These are phyloP conservation scores for Gracilaria gracilis DNA, from an alignment of 23 red algal species.

Conservation along the genomic window DNA sequence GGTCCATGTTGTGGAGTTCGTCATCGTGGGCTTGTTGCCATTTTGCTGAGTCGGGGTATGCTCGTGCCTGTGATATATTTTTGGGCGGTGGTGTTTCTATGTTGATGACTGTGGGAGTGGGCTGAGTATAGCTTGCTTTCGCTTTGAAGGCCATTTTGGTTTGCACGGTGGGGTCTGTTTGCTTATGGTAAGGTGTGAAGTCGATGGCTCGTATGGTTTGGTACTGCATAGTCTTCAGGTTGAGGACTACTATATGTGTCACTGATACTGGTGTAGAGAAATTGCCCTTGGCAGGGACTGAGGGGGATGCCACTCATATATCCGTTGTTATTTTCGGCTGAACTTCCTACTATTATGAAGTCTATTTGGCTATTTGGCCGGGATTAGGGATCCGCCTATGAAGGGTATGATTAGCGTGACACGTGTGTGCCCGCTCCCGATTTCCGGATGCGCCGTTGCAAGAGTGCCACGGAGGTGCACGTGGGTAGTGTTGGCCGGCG, in stretches of 20 bases:
- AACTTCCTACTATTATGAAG: too few species aligned
- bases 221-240: constrained; percentile 4
- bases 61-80: neutral
- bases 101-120: neutral
- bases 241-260: neutral
- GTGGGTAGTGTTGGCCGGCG: too few species aligned
- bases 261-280: too few species aligned
- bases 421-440: too few species aligned
- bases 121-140: neutral
- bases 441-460: too few species aligned
- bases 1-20: constrained; percentile 19
- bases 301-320: too few species aligned
- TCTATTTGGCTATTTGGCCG: too few species aligned
- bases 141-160: neutral
- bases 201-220: constrained; percentile 28
- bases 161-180: neutral
- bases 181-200: constrained; percentile 30
- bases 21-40: constrained; percentile 30
- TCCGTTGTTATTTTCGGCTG: too few species aligned
- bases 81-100: neutral
- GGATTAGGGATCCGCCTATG: too few species aligned
- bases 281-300: too few species aligned
- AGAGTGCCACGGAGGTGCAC: too few species aligned
- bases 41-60: constrained; percentile 25
- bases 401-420: too few species aligned